A percentile compares a stretch with the other conserved stretches of the same genome.
These are phyloP conservation scores for Wickerhamiella alocasiicola DNA, from an alignment of 805 yeast species.

Conservation along the genomic window DNA sequence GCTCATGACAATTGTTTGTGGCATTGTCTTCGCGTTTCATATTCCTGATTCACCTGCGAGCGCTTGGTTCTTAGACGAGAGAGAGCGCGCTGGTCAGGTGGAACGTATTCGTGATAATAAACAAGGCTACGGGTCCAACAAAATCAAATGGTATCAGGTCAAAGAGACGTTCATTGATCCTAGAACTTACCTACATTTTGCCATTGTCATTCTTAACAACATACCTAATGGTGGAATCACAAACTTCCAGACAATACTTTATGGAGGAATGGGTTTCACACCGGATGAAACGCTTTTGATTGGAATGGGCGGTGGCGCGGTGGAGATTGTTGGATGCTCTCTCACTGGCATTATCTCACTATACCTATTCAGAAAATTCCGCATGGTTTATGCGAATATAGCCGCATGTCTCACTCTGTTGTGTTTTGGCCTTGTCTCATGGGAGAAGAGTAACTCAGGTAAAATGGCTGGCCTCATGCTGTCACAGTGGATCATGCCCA, in stretches of 20 bases:
- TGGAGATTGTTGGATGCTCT: slow-evolving; percentile 23
- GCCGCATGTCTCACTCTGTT: slow-evolving; percentile 37
- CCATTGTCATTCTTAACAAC: slow-evolving; percentile 3
- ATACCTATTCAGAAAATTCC: slow-evolving; percentile 12
- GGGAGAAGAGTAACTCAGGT: slow-evolving; percentile 29
- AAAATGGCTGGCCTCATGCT: slow-evolving; percentile 32
- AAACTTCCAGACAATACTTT: slow-evolving; percentile 35
- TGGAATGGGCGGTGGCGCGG: slow-evolving; percentile 35
- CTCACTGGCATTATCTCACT: slow-evolving; percentile 12
- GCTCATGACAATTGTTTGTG: slow-evolving; percentile 36
- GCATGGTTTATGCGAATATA: slow-evolving; percentile 32
- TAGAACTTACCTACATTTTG: slow-evolving; percentile 35
- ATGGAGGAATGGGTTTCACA: slow-evolving; percentile 27
- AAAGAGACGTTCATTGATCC: too few species aligned
- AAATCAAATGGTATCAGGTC: slow-evolving; percentile 42
- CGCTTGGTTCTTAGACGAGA: slow-evolving; percentile 36
- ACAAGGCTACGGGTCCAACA: slow-evolving; percentile 39
- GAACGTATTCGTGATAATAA: slow-evolving; percentile 47
- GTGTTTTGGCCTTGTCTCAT: slow-evolving; percentile 36
- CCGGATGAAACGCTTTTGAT: slow-evolving; percentile 29
- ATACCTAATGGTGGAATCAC: slow-evolving; percentile 31
- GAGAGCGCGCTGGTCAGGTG: slow-evolving; percentile 37
- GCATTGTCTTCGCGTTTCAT: slow-evolving; percentile 17
- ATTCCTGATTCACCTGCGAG: slow-evolving; percentile 43
- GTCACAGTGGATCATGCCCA: slow-evolving; percentile 19